These are phyloP conservation scores for Cicer cuneatum DNA, from an alignment of 306 rosid genomes.

Conservation along the genomic window DNA sequence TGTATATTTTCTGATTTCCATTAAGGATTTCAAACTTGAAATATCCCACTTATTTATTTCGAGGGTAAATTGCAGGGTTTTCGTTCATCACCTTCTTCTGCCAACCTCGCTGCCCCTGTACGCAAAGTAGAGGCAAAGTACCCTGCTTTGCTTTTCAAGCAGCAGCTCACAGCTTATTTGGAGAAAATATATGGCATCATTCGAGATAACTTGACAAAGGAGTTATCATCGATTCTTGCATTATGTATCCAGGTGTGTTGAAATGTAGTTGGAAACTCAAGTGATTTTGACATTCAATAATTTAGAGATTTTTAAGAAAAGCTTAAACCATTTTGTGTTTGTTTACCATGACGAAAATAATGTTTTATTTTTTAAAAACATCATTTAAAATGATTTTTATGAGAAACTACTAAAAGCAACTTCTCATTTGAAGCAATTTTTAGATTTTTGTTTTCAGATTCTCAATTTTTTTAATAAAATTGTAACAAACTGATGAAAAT, in stretches of 20 bases:
- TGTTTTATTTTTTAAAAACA: no score
- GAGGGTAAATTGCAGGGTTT: conserved; percentile 72
- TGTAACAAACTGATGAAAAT: no score
- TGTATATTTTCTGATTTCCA: conserved; percentile 25
- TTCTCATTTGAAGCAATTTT: no score
- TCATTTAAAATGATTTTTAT: no score
- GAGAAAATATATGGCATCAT: conserved; percentile 97
- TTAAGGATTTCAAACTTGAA: background rate
- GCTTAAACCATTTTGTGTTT: no score
- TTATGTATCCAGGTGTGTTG: conserved; percentile 84
- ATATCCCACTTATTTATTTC: conserved; percentile 30
- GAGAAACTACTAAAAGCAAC: no score
- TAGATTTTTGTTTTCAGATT: no score
- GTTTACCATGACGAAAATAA: no score
- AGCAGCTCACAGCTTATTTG: conserved; percentile 98
- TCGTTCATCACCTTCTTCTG: conserved; percentile 94
- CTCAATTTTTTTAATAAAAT: no score
- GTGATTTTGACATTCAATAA: background rate
- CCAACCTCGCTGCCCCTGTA: conserved; percentile 68
- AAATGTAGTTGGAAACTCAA: conserved; percentile 32
- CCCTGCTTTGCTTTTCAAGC: conserved; percentile 99
- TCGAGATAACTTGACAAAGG: conserved; percentile 96
- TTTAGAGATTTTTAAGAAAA: no score
- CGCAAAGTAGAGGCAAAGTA: conserved; percentile 96
- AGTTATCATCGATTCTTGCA: conserved; percentile 72